A percentile compares a stretch with the other conserved stretches of the same genome.
Evolutionary conservation across 768 basidiomycete genomes (phyloP).

Genomic region (Phylloporus arenicola): DNA sequence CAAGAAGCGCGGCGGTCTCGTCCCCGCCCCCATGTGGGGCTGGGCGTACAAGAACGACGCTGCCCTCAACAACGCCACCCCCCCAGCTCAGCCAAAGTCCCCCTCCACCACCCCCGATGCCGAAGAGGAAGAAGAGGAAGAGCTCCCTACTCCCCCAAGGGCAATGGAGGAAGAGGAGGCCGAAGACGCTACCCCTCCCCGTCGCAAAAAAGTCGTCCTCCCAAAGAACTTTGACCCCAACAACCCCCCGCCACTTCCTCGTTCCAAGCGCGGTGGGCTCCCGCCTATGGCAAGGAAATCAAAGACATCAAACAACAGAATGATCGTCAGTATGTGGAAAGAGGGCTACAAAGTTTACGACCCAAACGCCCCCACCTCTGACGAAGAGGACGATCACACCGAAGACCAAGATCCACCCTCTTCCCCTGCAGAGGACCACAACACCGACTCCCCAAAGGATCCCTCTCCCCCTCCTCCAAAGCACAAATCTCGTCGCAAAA

Average conservation of each 20-base stretch:
- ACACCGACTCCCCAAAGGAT: neutral
- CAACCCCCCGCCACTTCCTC: constrained; percentile 7
- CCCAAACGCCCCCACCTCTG: constrained; percentile 15
- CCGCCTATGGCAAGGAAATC: neutral
- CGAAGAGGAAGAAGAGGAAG: constrained; percentile 39
- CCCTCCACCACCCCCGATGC: constrained; percentile 23
- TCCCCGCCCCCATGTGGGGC: constrained; percentile 81
- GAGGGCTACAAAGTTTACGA: constrained; percentile 15
- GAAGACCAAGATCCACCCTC: too few species aligned
- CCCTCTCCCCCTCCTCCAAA: neutral
- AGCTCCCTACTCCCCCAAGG: constrained; percentile 41
- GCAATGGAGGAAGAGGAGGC: constrained; percentile 65
- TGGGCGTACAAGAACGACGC: constrained; percentile 59
- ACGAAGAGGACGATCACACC: constrained; percentile 12
- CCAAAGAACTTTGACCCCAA: constrained; percentile 14
- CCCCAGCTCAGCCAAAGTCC: neutral
- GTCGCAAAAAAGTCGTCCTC: constrained; percentile 8
- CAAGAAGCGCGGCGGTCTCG: constrained; percentile 60
- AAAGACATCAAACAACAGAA: neutral
- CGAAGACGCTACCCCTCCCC: constrained; percentile 21
- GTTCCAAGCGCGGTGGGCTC: constrained; percentile 12
- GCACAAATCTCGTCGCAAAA: constrained; percentile 5
- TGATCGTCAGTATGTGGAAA: constrained; percentile 14
- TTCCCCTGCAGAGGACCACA: neutral
- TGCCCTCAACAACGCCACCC: constrained; percentile 4